Base-by-base conservation (phyloP, 1,139 yeast species). In the Geotrichum carabidarum region DNA sequence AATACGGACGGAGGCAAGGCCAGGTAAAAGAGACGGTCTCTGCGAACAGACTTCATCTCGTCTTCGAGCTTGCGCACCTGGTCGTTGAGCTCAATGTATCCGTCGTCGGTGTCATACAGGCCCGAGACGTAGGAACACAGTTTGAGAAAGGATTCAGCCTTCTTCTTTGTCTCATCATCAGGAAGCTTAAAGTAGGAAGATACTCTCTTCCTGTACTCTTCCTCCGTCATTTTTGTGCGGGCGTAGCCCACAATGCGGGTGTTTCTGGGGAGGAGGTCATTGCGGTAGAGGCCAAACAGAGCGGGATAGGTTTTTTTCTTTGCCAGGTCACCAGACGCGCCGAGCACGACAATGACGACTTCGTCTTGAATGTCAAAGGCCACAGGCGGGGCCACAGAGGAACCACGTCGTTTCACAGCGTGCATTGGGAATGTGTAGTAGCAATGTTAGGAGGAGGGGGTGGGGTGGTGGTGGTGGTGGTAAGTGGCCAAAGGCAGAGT, bases 241-340 rank as follows among this genome's bases (percentile, higher is more conserved):
- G 99, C 99, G 70, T 87, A 93, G 22, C 99, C 99, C 61, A 88
- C 79, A 65, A 93, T 89, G 66, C 82, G 81, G 48, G 85, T 83
- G 22, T 83, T 71, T 15, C 74, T 65, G n/a, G 96, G 89, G 59
- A 93, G 77, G 63, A 82, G 83, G 44, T 94, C 95, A 70, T 90
- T 91, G 63, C 95, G 80, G 72, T 64, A 84, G 56, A 40, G 17
- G 11, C 27, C 43, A 12, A 40, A 40, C 4, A 40, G 43, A 3
- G 43, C 43, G n/a, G 43, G 43, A 18, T 40, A 40, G 5, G 98
- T 93, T 77, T 93, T 93, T 83, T 93, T 93, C 75, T 90, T 90
- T 53, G 99, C 98, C 62, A 93, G 78, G 70, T 93, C 98, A 51
- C 99, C 99, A 42, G 96, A 87, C 51, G 99, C 99, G 50, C 99